Percentiles rank a stretch among this genome's conserved stretches.
These are phyloP conservation scores for Lolium multiflorum DNA, from an alignment of 176 grass and related monocot genomes.

Conservation along the genomic window DNA sequence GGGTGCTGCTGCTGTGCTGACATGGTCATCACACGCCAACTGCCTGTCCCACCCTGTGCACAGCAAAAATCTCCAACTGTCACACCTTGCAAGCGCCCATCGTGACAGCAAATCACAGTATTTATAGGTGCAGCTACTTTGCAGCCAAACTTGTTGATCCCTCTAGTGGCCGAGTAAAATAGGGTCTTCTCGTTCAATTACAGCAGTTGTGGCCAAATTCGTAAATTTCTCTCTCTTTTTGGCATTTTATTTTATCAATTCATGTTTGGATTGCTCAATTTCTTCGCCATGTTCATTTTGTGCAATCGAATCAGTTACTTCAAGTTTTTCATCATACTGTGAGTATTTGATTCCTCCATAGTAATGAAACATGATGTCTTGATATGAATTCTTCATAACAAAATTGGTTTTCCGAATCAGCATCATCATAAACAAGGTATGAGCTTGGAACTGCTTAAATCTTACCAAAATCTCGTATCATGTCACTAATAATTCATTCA, in stretches of 20 bases:
- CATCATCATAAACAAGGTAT: neutral
- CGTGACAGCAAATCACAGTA: neutral
- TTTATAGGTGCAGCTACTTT: constrained; percentile 2
- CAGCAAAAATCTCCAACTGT: neutral
- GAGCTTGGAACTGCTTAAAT: neutral
- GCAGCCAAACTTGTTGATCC: neutral
- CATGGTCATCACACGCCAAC: neutral
- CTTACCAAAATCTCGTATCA: no score
- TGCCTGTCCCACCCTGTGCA: neutral
- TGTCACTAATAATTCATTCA: no score
- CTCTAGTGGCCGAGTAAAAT: neutral
- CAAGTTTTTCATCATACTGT: neutral
- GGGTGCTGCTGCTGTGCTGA: neutral
- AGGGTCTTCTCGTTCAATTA: neutral
- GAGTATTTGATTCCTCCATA: neutral
- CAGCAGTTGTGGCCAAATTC: neutral
- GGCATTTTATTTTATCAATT: neutral
- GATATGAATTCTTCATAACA: neutral
- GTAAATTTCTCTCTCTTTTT: neutral
- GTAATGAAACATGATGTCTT: neutral
- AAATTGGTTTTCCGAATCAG: neutral
- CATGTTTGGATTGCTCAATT: neutral
- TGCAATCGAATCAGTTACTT: neutral
- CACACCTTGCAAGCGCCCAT: neutral
- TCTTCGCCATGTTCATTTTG: neutral